Evolutionary conservation across 1,284 basidiomycete genomes (phyloP).

Genomic region (Cryptococcus hybrid): DNA sequence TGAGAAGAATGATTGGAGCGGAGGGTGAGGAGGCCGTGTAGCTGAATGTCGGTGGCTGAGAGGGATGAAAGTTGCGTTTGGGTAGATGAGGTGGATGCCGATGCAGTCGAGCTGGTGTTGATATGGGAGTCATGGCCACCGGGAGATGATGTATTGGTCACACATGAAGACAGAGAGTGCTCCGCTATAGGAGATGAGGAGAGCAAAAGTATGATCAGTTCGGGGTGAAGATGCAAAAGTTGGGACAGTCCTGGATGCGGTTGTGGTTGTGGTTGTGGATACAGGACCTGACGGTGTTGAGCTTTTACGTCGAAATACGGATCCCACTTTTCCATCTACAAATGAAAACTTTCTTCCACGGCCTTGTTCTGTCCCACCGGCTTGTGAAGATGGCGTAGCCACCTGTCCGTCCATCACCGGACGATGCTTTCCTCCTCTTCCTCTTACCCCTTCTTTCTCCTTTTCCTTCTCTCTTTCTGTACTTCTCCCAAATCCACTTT

Average conservation of each 20-base stretch:
- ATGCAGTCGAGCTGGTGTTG: background rate
- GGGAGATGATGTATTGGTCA: too few relatives aligned
- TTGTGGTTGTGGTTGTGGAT: background rate
- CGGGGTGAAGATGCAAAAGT: too few relatives aligned
- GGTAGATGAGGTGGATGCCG: background rate
- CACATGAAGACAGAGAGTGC: background rate
- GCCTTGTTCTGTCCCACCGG: background rate
- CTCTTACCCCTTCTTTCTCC: background rate
- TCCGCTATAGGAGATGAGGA: background rate
- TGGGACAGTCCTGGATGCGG: background rate
- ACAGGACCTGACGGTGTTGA: background rate
- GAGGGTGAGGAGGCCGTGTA: constrained; percentile 18
- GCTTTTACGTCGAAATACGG: background rate
- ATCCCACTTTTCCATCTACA: background rate
- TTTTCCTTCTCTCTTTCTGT: background rate
- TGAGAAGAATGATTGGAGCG: background rate
- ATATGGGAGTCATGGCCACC: too few relatives aligned
- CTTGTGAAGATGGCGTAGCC: background rate
- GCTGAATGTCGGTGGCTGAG: constrained; percentile 32
- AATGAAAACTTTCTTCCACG: constrained; percentile 2
- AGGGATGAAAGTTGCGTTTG: constrained; percentile 3
- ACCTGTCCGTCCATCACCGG: background rate
- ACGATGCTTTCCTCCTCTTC: too few relatives aligned
- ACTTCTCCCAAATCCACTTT: constrained; percentile 15
- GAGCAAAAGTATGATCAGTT: too few relatives aligned